Evolutionary conservation across 169 alveolate species (phyloP), one percentile per base, ranked within the genome.

Genomic region (Cyclospora cayetanensis): DNA sequence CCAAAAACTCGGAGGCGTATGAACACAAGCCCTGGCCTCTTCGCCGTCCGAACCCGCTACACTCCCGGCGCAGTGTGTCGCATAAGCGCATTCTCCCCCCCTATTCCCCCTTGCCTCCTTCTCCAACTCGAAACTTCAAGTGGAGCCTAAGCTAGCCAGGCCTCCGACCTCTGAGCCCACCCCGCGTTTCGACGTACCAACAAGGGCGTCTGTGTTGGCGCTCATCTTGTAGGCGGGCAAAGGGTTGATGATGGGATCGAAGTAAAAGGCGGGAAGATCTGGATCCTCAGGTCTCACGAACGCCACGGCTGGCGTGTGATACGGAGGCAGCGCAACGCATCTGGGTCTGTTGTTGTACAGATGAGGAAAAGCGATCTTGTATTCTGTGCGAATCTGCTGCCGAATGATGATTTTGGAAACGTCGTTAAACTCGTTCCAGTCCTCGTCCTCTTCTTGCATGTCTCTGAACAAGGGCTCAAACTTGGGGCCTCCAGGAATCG

Each of bases 401-500:
- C 96, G 70, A 42, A 99, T 98, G 70, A 99, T 99, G 90, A 99
- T 97, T 95, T 99, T 98, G 94, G 98, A 97, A 63, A 99, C 98
- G 93, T 99, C 99, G 95, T 99, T 99, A 95, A 99, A 99, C 95
- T 99, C 99, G 94, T 99, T 99, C 99, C 99, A 99, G 96, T 99
- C 99, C 94, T 99, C 99, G 94, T 99, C 99, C 89, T 99, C 99
- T 55, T 98, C 99, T 87, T 95, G 95, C 86, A 97, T 95, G 96
- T 98, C 99, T 77, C 99, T 95, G 77, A 66, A 98, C 66, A 99
- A 95, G 39, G 99, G 99, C 96, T 99, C 99, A 96, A 99, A 99
- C 96, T 99, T 99, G 31, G 99, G 99, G 1, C 99, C 99, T 55
- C 99, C 99, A 15, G 99, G 99, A 70, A 99, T 99, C 29, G 99